Percentiles rank a stretch among this genome's conserved stretches.
These are phyloP conservation scores for Gentiana macrophylla DNA, from an alignment of 257 asterid species.

Conservation along the genomic window DNA sequence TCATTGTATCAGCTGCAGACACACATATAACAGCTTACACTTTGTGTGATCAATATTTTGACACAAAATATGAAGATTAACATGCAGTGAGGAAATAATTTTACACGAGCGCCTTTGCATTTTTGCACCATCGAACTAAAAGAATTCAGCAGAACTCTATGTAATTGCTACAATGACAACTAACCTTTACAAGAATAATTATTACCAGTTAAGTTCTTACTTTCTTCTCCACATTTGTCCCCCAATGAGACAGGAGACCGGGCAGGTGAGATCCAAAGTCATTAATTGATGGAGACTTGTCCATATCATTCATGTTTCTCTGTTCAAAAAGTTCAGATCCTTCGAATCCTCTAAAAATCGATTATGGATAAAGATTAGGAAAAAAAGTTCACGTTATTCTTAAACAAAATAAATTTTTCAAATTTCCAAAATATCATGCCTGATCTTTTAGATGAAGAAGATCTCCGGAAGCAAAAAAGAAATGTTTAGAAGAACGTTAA, in stretches of 20 bases:
- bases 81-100: too few relatives aligned
- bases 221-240: conserved; percentile 31
- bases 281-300: conserved; percentile 32
- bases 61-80: too few relatives aligned
- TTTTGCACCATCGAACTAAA: too few relatives aligned
- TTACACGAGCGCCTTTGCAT: too few relatives aligned
- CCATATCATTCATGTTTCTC: conserved; percentile 30
- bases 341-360: neutral
- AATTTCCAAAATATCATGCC: conserved; percentile 20
- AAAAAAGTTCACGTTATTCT: conserved; percentile 31
- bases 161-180: too few relatives aligned
- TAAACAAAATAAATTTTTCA: conserved; percentile 46
- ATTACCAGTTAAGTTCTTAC: conserved; percentile 34
- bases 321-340: conserved; percentile 28
- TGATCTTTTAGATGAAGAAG: conserved; percentile 30
- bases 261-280: conserved; percentile 35
- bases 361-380: too few relatives aligned
- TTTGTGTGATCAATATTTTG: too few relatives aligned
- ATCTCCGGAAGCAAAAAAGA: conserved; percentile 38
- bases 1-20: conserved; percentile 32
- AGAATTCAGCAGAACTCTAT: too few relatives aligned
- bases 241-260: conserved; percentile 27
- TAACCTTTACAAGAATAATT: conserved; percentile 55
- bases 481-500: conserved; percentile 21
- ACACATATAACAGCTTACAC: neutral